Percentiles rank a stretch among this genome's conserved stretches.
Conservation (phyloP, 495 filamentous ascomycete genomes). For the Hyaloscypha bicolor region DNA sequence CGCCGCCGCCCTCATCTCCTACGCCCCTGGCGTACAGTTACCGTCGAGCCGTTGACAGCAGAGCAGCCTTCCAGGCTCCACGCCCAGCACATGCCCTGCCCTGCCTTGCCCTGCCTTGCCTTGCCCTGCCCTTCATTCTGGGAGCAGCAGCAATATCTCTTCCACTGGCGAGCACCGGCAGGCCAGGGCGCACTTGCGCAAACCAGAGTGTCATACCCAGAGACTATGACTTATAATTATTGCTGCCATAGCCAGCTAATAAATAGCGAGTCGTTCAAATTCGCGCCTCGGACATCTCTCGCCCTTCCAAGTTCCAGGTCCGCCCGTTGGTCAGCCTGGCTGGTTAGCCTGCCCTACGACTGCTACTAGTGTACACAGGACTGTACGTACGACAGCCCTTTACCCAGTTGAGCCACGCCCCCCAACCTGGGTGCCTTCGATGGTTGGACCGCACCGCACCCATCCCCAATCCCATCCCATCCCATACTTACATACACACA, state of each 20-base stretch:
- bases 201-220: not conserved
- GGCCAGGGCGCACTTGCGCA: not conserved
- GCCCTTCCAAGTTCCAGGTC: not conserved
- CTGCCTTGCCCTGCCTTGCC: too few species aligned
- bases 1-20: conserved; percentile 1
- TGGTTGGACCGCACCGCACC: not conserved
- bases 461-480: not conserved
- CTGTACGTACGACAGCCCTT: not conserved
- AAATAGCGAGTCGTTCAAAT: not conserved
- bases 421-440: too few species aligned
- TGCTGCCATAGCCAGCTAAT: not conserved
- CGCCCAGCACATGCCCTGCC: not conserved
- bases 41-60: not conserved
- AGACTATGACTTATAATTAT: not conserved
- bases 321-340: not conserved
- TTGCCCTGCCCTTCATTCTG: too few species aligned
- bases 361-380: too few species aligned
- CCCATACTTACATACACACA: too few species aligned
- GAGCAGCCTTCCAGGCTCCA: not conserved
- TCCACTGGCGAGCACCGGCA: not conserved
- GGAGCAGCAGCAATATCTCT: not conserved
- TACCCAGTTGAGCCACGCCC: not conserved
- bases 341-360: not conserved
- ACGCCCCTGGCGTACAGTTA: not conserved
- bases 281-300: not conserved